These are phyloP conservation scores for Seminavis robusta DNA, from an alignment of 108 stramenopile species.

Conservation along the genomic window DNA sequence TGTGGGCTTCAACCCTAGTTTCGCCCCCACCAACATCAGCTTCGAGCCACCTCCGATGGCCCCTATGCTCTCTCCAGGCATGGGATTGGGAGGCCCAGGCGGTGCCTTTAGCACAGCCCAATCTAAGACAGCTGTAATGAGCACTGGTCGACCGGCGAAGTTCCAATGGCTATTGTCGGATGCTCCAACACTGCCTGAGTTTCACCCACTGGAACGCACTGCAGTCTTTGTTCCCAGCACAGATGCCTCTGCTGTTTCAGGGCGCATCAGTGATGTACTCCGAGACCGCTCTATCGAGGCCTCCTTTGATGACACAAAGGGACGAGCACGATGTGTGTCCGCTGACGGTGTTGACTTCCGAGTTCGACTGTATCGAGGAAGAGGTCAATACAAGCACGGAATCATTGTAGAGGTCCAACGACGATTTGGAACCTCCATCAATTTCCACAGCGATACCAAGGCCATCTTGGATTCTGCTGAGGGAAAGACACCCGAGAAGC, in stretches of 20 bases:
- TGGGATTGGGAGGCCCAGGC: constrained; percentile 7
- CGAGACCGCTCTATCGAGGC: constrained; percentile 65
- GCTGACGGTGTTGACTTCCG: constrained; percentile 59
- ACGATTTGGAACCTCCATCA: constrained; percentile 40
- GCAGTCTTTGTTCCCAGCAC: constrained; percentile 49
- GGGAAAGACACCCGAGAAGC: constrained; percentile 19
- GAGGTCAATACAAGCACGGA: constrained; percentile 37
- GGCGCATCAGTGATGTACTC: constrained; percentile 47
- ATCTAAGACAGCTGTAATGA: constrained; percentile 4
- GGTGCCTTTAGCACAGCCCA: constrained; percentile 15
- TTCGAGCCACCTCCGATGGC: too few relatives aligned
- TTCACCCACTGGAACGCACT: constrained; percentile 53
- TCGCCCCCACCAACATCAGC: constrained; percentile 15
- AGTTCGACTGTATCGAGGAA: constrained; percentile 59
- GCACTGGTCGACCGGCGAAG: neutral
- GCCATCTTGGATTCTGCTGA: constrained; percentile 67
- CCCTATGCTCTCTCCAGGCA: too few relatives aligned
- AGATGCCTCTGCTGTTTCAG: constrained; percentile 24
- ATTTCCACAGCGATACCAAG: constrained; percentile 42
- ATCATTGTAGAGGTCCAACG: constrained; percentile 79
- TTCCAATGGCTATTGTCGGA: constrained; percentile 17
- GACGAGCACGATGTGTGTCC: constrained; percentile 56
- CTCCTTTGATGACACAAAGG: constrained; percentile 42
- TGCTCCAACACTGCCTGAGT: constrained; percentile 48
- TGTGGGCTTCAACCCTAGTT: constrained; percentile 15